Evolutionary conservation across 2,329 filamentous ascomycete species (phyloP).

Genomic region (Colletotrichum tofieldiae): DNA sequence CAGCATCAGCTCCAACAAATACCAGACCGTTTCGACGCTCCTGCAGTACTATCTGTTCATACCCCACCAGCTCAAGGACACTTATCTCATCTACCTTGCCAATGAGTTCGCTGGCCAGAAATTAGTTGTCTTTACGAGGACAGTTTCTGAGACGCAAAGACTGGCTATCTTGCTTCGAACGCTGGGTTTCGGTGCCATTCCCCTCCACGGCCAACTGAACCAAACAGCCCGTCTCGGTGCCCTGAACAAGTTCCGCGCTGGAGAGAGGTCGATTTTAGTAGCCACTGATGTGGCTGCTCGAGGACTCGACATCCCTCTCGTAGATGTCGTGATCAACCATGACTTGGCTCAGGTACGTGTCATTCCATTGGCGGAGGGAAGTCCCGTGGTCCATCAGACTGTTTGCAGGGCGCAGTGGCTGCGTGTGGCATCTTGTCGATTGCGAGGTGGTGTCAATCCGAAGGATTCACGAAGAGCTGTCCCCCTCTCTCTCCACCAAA

Average conservation of each 20-base stretch:
- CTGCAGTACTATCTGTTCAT: constrained; percentile 91
- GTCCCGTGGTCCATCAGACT: background rate
- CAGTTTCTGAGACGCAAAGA: constrained; percentile 91
- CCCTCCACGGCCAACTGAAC: constrained; percentile 91
- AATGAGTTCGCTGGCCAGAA: constrained; percentile 91
- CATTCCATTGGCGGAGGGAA: background rate
- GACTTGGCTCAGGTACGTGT: constrained; percentile 73
- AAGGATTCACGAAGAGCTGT: background rate
- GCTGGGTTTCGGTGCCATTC: constrained; percentile 91
- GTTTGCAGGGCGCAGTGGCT: background rate
- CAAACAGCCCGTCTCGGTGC: constrained; percentile 90
- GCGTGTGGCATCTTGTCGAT: background rate
- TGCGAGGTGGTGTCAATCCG: background rate
- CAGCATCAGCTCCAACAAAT: constrained; percentile 85
- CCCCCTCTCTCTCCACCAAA: background rate
- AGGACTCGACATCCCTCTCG: constrained; percentile 93
- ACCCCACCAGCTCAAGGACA: constrained; percentile 89
- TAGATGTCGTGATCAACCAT: constrained; percentile 89
- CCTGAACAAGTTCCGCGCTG: constrained; percentile 89
- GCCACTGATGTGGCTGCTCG: constrained; percentile 93
- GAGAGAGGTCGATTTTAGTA: constrained; percentile 87
- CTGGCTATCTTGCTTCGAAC: constrained; percentile 86
- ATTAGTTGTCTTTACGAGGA: constrained; percentile 91
- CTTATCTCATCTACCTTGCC: constrained; percentile 87
- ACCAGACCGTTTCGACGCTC: constrained; percentile 92